Base-by-base conservation (phyloP, 2,329 filamentous ascomycete species). In the Simplicillium aogashimaense region DNA sequence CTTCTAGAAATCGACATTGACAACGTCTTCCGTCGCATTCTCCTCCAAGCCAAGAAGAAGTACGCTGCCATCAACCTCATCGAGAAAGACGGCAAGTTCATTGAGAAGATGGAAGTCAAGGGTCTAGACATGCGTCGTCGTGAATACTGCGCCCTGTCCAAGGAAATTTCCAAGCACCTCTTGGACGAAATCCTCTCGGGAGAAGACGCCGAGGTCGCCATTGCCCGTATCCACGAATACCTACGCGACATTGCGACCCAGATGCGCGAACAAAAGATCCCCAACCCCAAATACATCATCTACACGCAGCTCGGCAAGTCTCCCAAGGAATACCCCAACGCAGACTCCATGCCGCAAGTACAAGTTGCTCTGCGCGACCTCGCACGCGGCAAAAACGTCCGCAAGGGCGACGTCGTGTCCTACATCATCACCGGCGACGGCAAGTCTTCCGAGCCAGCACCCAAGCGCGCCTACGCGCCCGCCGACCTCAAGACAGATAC, bases 41-140 rank as follows among this genome's bases (percentile, higher is more conserved):
- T 98, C 31, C 72, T 98, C 12, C 92, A 97, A 56, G 90, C 92
- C 25, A 98, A 98, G 74, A 98, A 98, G 72, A 98, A 98, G 70
- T 98, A 98, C 61, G 92, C 92, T 8, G 92, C 92, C 32, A 85
- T 98, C 61, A 97, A 94, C 58, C 78, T 97, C 59, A 78, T 92
- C 7, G 86, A 95, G 53, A 73, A 85, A 16, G 84, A 94, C 53
- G 89, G 88, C 51, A 94, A 90, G 58, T 94, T 82, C 55, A 72
- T 90, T 35, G 90, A 97, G 59, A 90, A 94, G 65, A 83, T 98
- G 63, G 92, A 98, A 60, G 86, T 98, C 56, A 98, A 98, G 65
- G 92, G 92, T 68, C 75, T 98, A 36, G 92, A 98, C 56, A 98
- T 98, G 92, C 87, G 83, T 65, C 80, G 92, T 54, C 83, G 94